Base-by-base conservation (phyloP, 2,329 filamentous ascomycete species). In the Rutstroemia sydowiana region DNA sequence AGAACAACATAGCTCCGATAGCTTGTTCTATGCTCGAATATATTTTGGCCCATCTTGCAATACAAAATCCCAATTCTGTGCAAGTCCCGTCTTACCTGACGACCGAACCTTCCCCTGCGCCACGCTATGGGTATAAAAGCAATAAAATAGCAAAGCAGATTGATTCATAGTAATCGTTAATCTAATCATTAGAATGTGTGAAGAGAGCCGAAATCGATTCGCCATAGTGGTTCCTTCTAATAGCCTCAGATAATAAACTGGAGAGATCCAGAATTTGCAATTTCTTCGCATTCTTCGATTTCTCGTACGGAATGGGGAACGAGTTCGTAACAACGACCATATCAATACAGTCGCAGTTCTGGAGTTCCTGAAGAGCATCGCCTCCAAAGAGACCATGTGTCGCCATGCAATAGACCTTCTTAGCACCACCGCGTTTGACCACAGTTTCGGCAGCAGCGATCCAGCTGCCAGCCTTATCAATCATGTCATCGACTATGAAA, bases 401-500 rank as follows among this genome's bases (percentile, higher is more conserved):
- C 7, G 92, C 93, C 73, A 98, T 95, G 75, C 90, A 95, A 71
- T 95, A 97, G 32, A 98, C 93, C 70, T 87, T 93, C 62, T 88
- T 95, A 1, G 93, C 93, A 41, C 82, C 81, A 58, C 93, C 95
- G 58, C 87, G 82, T 75, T 97, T 97, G 48, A 95, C 88, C 2
- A 95, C 92, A 1, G 91, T 95, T 74, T 98, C 93, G 11, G 93
- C 93, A 6, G 93, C 93, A 5, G 92, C 92, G 60, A 98, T 95
- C 93, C 93, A 98, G 6, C 89, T 95, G 13, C 87, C 88, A 9
- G 90, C 84, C 73, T 95, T 96, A 72, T 98, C 93, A 65, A 98
- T 96, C 87, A 98, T 97, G 68, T 98, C 93, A 68, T 98, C 93
- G 45, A 98, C 87, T 55, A 98, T 90, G 66, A 98, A 86, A 49